These are phyloP conservation scores for Biscutella laevigata DNA, from an alignment of 441 rosid genomes.

Conservation along the genomic window DNA sequence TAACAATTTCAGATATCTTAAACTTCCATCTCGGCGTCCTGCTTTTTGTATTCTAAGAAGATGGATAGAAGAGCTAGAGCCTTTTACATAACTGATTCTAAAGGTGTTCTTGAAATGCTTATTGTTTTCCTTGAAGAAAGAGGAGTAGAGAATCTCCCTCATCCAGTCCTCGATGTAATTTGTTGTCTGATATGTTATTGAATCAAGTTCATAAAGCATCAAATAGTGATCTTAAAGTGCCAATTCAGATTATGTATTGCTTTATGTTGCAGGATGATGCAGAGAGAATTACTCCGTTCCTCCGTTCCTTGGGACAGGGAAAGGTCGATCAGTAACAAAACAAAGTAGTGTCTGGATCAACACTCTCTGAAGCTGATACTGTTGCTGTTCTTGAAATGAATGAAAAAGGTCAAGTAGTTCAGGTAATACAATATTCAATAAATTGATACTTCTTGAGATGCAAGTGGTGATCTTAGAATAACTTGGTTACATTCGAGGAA, in stretches of 20 bases:
- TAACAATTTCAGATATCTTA: conserved; percentile 44
- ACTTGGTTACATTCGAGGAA: conserved; percentile 57
- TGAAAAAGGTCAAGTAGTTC: conserved; percentile 49
- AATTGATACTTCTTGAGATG: no score
- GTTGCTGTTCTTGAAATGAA: conserved; percentile 52
- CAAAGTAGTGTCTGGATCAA: conserved; percentile 87
- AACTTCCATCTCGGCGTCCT: conserved; percentile 73
- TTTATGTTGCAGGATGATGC: conserved; percentile 35
- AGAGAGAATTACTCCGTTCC: conserved; percentile 52
- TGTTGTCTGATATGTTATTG: not conserved
- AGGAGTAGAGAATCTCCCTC: conserved; percentile 30
- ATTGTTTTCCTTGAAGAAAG: conserved; percentile 75
- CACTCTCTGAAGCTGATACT: conserved; percentile 60
- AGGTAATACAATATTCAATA: conserved; percentile 56
- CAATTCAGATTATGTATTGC: conserved; percentile 5
- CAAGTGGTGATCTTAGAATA: no score
- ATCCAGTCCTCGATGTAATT: conserved; percentile 56
- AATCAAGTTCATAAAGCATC: not conserved
- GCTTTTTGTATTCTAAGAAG: conserved; percentile 59
- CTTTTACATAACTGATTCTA: conserved; percentile 79
- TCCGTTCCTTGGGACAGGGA: conserved; percentile 88
- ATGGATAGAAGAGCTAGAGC: conserved; percentile 73
- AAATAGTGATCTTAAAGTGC: no score
- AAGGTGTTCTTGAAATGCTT: conserved; percentile 74
- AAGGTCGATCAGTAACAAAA: conserved; percentile 69